A percentile compares a stretch with the other conserved stretches of the same genome.
Conservation (phyloP, 768 basidiomycete genomes). For the Kwoniella pini region DNA sequence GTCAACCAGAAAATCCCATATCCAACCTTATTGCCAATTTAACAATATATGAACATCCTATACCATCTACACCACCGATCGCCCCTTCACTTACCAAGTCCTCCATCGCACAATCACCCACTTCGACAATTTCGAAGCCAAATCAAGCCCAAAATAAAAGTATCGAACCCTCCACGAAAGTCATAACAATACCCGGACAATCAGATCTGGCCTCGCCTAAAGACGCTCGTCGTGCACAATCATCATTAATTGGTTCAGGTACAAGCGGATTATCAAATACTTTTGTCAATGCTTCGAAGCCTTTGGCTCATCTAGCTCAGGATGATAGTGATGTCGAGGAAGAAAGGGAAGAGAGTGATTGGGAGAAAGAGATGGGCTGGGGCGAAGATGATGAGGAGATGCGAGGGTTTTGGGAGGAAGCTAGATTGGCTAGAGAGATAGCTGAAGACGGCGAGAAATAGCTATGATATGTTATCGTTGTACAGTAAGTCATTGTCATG, state of each 20-base stretch:
- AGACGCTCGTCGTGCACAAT: conserved; percentile 3
- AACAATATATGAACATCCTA: conserved; percentile 30
- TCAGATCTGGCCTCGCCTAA: background rate
- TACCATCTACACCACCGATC: conserved; percentile 9
- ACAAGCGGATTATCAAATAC: conserved; percentile 9
- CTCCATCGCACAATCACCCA: background rate
- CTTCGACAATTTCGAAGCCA: background rate
- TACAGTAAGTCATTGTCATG: too few relatives aligned
- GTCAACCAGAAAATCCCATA: background rate
- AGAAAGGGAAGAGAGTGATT: conserved; percentile 14
- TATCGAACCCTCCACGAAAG: background rate
- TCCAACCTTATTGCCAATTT: conserved; percentile 22
- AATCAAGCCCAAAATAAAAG: background rate
- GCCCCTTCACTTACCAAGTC: background rate
- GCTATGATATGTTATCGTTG: too few relatives aligned
- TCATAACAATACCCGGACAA: background rate
- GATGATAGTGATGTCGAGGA: conserved; percentile 14
- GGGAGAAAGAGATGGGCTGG: conserved; percentile 21
- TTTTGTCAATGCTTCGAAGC: conserved; percentile 12
- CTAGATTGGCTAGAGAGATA: conserved; percentile 17
- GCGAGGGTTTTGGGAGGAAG: conserved; percentile 18
- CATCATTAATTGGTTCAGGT: background rate
- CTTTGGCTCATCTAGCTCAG: conserved; percentile 3
- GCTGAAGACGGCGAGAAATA: conserved; percentile 5
- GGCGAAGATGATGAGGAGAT: conserved; percentile 21